phyloP scores from a whole-genome alignment of 2,329 filamentous ascomycete species.

The Trichocomaceae sp. region DNA sequence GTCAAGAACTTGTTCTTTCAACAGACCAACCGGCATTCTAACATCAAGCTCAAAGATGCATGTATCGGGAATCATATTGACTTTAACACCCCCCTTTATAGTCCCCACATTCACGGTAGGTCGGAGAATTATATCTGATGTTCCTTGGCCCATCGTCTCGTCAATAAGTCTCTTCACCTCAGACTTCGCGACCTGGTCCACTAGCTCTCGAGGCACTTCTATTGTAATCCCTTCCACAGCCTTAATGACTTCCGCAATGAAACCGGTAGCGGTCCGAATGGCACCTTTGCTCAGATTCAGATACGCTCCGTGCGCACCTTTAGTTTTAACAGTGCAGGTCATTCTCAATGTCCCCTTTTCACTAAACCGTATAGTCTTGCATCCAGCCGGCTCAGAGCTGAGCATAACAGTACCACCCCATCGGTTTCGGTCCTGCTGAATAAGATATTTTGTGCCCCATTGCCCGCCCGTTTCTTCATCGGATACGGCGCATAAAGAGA shows the following conservation, averaged over 20 bases:
- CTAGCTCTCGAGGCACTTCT: neutral
- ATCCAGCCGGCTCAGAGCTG: constrained; percentile 34
- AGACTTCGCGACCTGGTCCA: neutral
- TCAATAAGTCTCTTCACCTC: neutral
- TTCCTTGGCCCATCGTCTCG: constrained; percentile 24
- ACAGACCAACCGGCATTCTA: constrained; percentile 35
- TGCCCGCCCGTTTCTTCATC: constrained; percentile 37
- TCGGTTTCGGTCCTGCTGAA: constrained; percentile 23
- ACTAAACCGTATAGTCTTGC: constrained; percentile 36
- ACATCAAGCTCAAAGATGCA: constrained; percentile 38
- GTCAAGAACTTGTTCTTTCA: constrained; percentile 21
- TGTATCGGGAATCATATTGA: constrained; percentile 38
- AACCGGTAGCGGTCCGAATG: constrained; percentile 27
- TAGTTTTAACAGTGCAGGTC: constrained; percentile 28
- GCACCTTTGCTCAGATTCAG: constrained; percentile 35
- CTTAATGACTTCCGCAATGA: constrained; percentile 23
- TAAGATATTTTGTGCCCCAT: constrained; percentile 31
- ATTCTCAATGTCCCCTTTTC: constrained; percentile 40
- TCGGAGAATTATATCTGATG: constrained; percentile 33
- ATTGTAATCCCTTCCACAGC: neutral
- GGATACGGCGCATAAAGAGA: constrained; percentile 30
- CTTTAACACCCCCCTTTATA: constrained; percentile 39
- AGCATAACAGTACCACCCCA: constrained; percentile 38
- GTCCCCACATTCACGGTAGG: constrained; percentile 39
- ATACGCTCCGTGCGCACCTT: constrained; percentile 36